phyloP scores from a whole-genome alignment of 495 filamentous ascomycete genomes.

The Penicillium egyptiacum region DNA sequence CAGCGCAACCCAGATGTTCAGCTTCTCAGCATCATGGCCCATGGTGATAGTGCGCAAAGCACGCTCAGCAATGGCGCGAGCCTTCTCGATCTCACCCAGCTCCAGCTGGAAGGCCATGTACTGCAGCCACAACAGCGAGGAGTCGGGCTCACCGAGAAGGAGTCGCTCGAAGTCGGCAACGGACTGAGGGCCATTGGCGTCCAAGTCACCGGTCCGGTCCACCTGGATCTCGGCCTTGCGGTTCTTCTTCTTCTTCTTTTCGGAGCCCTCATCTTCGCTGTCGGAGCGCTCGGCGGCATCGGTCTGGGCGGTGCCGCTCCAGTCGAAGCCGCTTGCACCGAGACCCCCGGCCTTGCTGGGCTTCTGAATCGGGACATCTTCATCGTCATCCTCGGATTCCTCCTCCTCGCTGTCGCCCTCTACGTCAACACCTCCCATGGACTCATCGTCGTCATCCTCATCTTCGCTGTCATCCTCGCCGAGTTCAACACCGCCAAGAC shows the following conservation, averaged over 20 bases:
- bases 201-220: slow-evolving; percentile 85
- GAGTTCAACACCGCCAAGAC: slow-evolving; percentile 50
- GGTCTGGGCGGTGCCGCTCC: slow-evolving; percentile 64
- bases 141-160: slow-evolving; percentile 86
- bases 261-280: slow-evolving; percentile 49
- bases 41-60: slow-evolving; percentile 87
- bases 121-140: slow-evolving; percentile 83
- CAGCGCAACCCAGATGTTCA: slow-evolving; percentile 92
- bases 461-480: slow-evolving; percentile 39
- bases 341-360: slow-evolving; percentile 54
- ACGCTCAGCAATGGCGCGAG: slow-evolving; percentile 83
- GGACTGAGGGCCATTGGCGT: slow-evolving; percentile 86
- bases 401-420: slow-evolving; percentile 51
- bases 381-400: slow-evolving; percentile 33
- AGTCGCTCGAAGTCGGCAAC: slow-evolving; percentile 90
- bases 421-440: slow-evolving; percentile 54
- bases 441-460: slow-evolving; percentile 41
- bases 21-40: slow-evolving; percentile 81
- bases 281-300: slow-evolving; percentile 43
- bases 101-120: slow-evolving; percentile 98
- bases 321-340: slow-evolving; percentile 81
- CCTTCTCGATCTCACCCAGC: slow-evolving; percentile 79
- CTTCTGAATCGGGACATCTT: slow-evolving; percentile 37
- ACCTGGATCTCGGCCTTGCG: slow-evolving; percentile 77
- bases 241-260: slow-evolving; percentile 75